A percentile compares a stretch with the other conserved stretches of the same genome.
Conservation (phyloP, 352 stramenopile species). For the Pythium diclinum region DNA sequence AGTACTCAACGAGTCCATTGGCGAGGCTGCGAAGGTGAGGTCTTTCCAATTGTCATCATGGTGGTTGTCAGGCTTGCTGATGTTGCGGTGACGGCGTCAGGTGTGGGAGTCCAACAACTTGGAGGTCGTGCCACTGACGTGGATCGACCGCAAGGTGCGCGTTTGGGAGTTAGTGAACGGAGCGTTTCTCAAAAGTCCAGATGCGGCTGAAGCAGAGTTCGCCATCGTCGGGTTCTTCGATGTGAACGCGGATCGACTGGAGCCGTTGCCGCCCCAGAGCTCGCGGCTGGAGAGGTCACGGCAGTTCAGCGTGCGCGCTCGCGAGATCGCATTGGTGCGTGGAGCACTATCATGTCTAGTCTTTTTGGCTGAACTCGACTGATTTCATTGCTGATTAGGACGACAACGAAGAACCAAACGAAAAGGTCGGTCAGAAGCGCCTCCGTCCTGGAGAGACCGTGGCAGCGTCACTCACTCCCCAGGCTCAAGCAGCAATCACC, state of each 20-base stretch:
- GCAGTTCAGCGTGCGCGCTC: conserved; percentile 21
- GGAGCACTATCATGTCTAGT: not conserved
- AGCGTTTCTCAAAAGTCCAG: not conserved
- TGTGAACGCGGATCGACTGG: conserved; percentile 14
- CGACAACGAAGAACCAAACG: not conserved
- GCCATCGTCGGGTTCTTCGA: conserved; percentile 23
- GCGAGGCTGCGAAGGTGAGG: conserved; percentile 10
- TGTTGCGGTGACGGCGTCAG: not conserved
- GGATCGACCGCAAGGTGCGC: conserved; percentile 11
- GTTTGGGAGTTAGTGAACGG: conserved; percentile 4
- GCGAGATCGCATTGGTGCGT: conserved; percentile 7
- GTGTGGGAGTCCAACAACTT: conserved; percentile 27
- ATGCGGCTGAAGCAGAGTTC: conserved; percentile 1
- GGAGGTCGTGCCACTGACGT: conserved; percentile 16
- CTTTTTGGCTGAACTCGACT: not conserved
- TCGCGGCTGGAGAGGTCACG: conserved; percentile 13
- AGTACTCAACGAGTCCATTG: not conserved
- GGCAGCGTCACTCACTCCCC: not conserved
- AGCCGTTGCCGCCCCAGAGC: conserved; percentile 8
- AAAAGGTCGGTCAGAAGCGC: conserved; percentile 17
- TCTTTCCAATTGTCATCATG: not conserved
- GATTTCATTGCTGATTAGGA: not conserved
- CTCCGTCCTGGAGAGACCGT: not conserved
- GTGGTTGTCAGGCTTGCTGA: not conserved
- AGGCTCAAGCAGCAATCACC: conserved; percentile 20